Evolutionary conservation across 257 asterid species (phyloP).

Genomic region (Paulownia fortunei): DNA sequence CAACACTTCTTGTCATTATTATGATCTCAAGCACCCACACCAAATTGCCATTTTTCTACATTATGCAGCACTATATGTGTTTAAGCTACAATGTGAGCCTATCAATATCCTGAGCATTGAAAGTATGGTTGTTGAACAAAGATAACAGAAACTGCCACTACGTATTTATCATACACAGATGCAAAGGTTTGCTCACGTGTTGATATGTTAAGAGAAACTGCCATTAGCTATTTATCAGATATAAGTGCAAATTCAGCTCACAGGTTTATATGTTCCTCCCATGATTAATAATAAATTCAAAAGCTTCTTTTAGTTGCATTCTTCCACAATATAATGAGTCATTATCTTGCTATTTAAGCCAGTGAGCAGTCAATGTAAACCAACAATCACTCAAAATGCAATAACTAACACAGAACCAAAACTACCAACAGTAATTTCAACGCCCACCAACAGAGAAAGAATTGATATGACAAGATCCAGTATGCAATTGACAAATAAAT

Average conservation of each 20-base stretch:
- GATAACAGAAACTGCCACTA: not conserved
- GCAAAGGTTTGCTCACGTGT: not conserved
- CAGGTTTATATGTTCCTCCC: not conserved
- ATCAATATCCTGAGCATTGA: not conserved
- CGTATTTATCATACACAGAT: not conserved
- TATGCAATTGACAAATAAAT: not conserved
- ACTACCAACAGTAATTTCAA: not conserved
- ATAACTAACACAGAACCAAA: conserved; percentile 3
- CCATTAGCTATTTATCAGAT: not conserved
- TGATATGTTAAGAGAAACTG: not conserved
- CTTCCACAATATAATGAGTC: not conserved
- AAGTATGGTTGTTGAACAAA: not conserved
- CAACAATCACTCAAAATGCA: not conserved
- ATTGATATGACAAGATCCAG: conserved; percentile 7
- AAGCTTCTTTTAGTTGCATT: not conserved
- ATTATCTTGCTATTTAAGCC: not conserved
- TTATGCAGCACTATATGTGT: not conserved
- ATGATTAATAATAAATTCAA: not conserved
- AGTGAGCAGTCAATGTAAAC: not conserved
- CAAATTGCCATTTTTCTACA: too few relatives aligned
- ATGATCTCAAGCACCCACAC: too few relatives aligned
- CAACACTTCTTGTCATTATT: too few relatives aligned
- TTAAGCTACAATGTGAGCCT: not conserved
- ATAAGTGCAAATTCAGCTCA: not conserved
- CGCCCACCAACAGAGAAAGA: not conserved